Evolutionary conservation across 2,329 filamentous ascomycete genomes (phyloP), one percentile per base, ranked within the genome.

Genomic region (Aspergillus luchuensis): DNA sequence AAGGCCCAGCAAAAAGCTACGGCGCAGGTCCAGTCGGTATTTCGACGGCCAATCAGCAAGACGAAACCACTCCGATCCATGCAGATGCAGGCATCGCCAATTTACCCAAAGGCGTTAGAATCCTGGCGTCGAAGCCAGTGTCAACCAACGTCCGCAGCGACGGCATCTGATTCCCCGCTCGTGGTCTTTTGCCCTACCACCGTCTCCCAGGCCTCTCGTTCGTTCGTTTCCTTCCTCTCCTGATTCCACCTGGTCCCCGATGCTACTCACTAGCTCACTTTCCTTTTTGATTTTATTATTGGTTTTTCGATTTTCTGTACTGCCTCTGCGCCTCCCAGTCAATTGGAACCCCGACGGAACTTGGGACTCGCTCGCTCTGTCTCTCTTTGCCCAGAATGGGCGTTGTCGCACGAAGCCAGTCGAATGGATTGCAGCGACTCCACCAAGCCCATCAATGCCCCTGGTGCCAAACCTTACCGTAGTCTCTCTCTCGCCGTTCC

Each of bases 381-480:
- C 53, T 41, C 59, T 48, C 45, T 11, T 33, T 57, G 39, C 38
- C 57, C 56, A 49, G 45, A 28, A 30, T 15, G 17, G 52, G 53
- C 53, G 39, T 56, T 15, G 53, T 56, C 53, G 39, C 53, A 56
- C 25, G 25, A 56, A 33, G 39, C 53, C 41, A 45, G n/a, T 56
- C 53, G 39, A 36, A 25, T 56, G 53, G 25, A 56, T 41, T 60
- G 56, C 58, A 52, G 52, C 19, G 41, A 38, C 56, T 56, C 56
- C 62, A 63, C 65, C 53, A 15, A 57, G 49, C 57, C 52, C 28
- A 36, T 13, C 33, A 43, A 25, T 56, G 56, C 62, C 62, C 59
- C 60, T 64, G 62, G 45, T 57, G 62, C 60, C 60, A 64, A 62
- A 36, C 33, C 33, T 36, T 36, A 36, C 48, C 60, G 62, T 39